These are phyloP conservation scores for Lablab purpureus DNA, from an alignment of 306 rosid species.

Conservation along the genomic window DNA sequence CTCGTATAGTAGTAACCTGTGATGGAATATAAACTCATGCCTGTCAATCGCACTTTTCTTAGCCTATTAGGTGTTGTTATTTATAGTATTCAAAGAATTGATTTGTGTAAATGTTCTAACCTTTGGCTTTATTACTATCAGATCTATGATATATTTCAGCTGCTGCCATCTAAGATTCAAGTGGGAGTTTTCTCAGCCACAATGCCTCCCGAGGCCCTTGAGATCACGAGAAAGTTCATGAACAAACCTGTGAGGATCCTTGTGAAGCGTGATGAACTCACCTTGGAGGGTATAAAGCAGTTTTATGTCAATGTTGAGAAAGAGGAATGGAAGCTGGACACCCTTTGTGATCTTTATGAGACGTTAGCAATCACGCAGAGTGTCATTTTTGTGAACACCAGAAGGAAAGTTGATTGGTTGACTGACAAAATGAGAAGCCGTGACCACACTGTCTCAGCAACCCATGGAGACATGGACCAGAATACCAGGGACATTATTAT, in stretches of 20 bases:
- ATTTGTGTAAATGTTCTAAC: conserved; percentile 18
- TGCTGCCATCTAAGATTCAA: conserved; percentile 74
- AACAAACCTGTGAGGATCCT: conserved; percentile 89
- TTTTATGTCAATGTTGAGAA: conserved; percentile 76
- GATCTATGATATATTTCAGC: conserved; percentile 90
- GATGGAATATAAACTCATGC: not conserved
- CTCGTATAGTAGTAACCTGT: not conserved
- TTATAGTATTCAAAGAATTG: not conserved
- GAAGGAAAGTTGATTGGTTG: conserved; percentile 93
- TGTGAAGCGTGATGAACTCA: conserved; percentile 89
- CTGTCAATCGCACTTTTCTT: not conserved
- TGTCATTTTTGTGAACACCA: conserved; percentile 82
- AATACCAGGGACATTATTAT: conserved; percentile 86
- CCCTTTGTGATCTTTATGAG: conserved; percentile 80
- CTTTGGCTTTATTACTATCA: conserved; percentile 41
- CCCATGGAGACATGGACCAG: conserved; percentile 95
- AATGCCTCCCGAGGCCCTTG: conserved; percentile 92
- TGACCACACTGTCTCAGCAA: conserved; percentile 87
- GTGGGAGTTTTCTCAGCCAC: conserved; percentile 90
- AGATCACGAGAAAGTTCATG: conserved; percentile 86
- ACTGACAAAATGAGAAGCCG: conserved; percentile 88
- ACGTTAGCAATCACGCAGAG: conserved; percentile 84
- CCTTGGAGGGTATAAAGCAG: conserved; percentile 85
- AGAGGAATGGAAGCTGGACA: conserved; percentile 87
- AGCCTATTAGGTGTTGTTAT: not conserved